These are phyloP conservation scores for Sporothrix schenckii DNA, from an alignment of 2,329 filamentous ascomycete genomes.

Conservation along the genomic window DNA sequence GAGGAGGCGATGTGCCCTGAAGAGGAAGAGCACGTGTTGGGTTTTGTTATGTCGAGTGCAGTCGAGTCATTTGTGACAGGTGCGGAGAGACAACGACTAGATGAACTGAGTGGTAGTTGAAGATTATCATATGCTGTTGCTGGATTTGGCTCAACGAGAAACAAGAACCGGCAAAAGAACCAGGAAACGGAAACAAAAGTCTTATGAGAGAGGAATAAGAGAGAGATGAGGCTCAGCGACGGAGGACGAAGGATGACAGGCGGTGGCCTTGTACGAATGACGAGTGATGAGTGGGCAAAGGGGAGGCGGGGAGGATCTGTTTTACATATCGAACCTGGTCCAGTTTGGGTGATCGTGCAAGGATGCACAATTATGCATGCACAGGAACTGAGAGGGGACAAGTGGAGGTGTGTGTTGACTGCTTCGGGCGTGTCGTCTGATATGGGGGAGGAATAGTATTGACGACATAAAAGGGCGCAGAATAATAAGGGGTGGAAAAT, in stretches of 20 bases:
- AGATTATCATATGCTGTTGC: neutral
- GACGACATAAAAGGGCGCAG: neutral
- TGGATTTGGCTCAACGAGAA: neutral
- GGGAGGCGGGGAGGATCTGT: slow-evolving; percentile 12
- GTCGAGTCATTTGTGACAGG: neutral
- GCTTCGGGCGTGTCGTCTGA: slow-evolving; percentile 19
- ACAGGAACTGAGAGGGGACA: neutral
- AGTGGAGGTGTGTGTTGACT: neutral
- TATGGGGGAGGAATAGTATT: neutral
- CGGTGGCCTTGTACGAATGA: neutral
- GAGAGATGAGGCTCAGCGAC: neutral
- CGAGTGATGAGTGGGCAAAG: neutral
- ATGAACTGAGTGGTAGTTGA: neutral
- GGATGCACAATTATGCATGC: neutral
- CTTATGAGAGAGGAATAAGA: slow-evolving; percentile 13
- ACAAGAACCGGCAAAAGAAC: neutral
- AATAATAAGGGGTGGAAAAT: neutral
- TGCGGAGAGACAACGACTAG: neutral
- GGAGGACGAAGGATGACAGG: neutral
- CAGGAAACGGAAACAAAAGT: slow-evolving; percentile 2
- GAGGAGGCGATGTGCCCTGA: neutral
- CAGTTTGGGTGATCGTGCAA: neutral
- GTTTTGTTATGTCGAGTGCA: neutral
- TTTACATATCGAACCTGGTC: slow-evolving; percentile 20
- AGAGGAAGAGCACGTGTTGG: neutral